Conservation (phyloP, 768 basidiomycete species). For the Trametes meyenii region DNA sequence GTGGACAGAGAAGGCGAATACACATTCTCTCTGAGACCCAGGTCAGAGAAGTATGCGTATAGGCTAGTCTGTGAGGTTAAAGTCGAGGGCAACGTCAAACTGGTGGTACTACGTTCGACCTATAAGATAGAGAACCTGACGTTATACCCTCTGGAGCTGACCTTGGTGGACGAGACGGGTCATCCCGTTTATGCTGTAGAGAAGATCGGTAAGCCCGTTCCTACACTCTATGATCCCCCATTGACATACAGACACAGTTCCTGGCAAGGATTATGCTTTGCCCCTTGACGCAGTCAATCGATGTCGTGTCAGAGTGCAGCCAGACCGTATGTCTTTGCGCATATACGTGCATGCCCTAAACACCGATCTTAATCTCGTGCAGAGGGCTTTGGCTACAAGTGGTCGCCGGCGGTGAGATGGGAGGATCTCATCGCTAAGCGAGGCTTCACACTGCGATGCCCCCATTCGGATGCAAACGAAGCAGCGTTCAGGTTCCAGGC, state of each 20-base stretch:
- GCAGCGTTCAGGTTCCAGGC: conserved; percentile 95
- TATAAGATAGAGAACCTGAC: conserved; percentile 91
- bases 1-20: conserved; percentile 95
- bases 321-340: conserved; percentile 71
- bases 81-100: conserved; percentile 89
- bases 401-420: conserved; percentile 87
- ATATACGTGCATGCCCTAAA: neutral
- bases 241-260: conserved; percentile 44
- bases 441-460: conserved; percentile 81
- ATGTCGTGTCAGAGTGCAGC: conserved; percentile 82
- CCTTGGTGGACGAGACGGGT: conserved; percentile 82
- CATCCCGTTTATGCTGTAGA: conserved; percentile 80
- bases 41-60: conserved; percentile 70
- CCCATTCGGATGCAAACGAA: conserved; percentile 77
- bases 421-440: conserved; percentile 78
- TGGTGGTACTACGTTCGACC: conserved; percentile 91
- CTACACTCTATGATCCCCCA: neutral
- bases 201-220: conserved; percentile 66
- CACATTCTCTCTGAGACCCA: conserved; percentile 82
- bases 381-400: conserved; percentile 97
- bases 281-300: conserved; percentile 89
- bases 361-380: conserved; percentile 1
- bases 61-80: conserved; percentile 88
- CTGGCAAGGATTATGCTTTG: conserved; percentile 85
- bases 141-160: conserved; percentile 89